Evolutionary conservation across 306 rosid genomes (phyloP).

Genomic region (Mucuna pruriens): DNA sequence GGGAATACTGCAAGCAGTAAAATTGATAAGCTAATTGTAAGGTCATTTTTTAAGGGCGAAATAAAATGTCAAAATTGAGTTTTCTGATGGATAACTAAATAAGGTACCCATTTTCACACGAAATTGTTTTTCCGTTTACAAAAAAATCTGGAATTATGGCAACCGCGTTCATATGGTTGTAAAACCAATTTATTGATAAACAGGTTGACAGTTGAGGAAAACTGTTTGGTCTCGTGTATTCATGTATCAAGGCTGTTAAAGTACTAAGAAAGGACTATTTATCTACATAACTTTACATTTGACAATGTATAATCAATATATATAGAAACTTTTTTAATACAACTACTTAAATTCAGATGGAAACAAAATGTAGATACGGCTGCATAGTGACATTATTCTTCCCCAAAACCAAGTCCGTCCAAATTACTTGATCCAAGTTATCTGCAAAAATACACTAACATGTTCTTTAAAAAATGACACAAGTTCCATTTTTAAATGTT

Average conservation of each 20-base stretch:
- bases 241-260: too few relatives aligned
- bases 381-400: background rate
- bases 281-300: background rate
- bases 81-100: background rate
- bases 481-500: background rate
- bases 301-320: background rate
- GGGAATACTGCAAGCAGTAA: background rate
- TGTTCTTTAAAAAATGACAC: background rate
- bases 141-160: background rate
- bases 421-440: background rate
- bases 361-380: background rate
- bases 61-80: background rate
- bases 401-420: background rate
- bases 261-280: too few relatives aligned
- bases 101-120: background rate
- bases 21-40: background rate
- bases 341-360: background rate
- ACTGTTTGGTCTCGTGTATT: too few relatives aligned
- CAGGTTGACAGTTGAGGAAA: too few relatives aligned
- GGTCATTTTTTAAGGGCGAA: background rate
- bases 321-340: background rate
- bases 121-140: background rate
- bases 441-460: background rate
- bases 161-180: background rate
- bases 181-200: background rate